Base-by-base conservation (phyloP, 352 stramenopile species). In the Globisporangium cylindrosporum region DNA sequence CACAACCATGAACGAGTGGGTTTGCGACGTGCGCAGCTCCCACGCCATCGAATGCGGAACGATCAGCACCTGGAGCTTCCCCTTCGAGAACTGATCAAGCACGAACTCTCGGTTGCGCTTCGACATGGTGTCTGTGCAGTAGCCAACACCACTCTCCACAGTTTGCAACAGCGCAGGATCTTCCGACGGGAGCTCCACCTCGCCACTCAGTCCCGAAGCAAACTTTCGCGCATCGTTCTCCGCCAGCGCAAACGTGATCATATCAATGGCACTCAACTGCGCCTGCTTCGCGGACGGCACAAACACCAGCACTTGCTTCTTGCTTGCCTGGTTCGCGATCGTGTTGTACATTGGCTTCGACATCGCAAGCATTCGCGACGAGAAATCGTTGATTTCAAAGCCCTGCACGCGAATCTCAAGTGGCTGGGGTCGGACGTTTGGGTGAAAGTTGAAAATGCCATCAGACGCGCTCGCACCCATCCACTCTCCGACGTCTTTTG, bases 311-410 rank as follows among this genome's bases (percentile, higher is more conserved):
- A 89, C 89, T 29, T 90, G 92, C 71, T 98, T 98, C 46, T 90
- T 89, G 64, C 62, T 36, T 4, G 81, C 77, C 70, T 99, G 94
- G 54, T 90, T 89, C 32, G 84, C 81, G 7, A 99, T 83, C 18
- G 91, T 89, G 75, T 98, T 98, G 86, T 99, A 99, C 53, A 98
- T 84, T 12, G 98, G 97, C 74, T 99, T 99, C 7, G 93, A 92
- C 98, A 99, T 99, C 2, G 97, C 97, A 68, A 99, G 88, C 74
- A 99, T 93, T 6, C 98, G 86, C 34, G 92, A 97, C 22, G 92
- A 92, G 75, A 98, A 99, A 70, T 99, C 97, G 64, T 97, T 95
- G 62, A 99, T 97, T 51, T 99, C 97, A 72, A 99, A 99, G 4
- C 97, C 97, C 71, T 99, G 97, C 43, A 99, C 94, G 29, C 89